Evolutionary conservation across 176 grass and related monocot genomes (phyloP).

Genomic region (Urochloa ruziziensis): DNA sequence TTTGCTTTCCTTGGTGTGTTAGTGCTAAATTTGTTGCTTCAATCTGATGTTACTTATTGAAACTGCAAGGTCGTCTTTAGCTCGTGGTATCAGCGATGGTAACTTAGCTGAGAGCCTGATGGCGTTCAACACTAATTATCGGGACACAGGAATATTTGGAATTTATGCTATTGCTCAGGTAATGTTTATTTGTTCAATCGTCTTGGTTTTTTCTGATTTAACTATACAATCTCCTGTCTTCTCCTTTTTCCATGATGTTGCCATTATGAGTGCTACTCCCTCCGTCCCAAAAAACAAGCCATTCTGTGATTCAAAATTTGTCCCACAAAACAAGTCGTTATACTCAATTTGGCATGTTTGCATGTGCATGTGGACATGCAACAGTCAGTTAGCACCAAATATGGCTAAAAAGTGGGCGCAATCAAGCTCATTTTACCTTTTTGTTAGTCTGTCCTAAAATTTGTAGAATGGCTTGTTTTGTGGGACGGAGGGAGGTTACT

Average conservation of each 20-base stretch:
- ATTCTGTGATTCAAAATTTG: too few relatives aligned
- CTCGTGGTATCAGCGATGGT: conserved; percentile 72
- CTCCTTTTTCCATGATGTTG: neutral
- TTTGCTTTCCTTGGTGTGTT: neutral
- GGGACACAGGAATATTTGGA: conserved; percentile 91
- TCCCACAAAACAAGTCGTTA: too few relatives aligned
- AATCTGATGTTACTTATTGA: conserved; percentile 22
- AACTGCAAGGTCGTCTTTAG: conserved; percentile 80
- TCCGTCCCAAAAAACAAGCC: too few relatives aligned
- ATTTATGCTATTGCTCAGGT: conserved; percentile 68
- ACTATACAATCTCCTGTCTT: conserved; percentile 1
- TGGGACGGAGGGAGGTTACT: too few relatives aligned
- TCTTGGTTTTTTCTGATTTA: conserved; percentile 20
- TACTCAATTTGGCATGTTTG: too few relatives aligned
- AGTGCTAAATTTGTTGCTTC: conserved; percentile 12
- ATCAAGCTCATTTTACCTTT: too few relatives aligned
- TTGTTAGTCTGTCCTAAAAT: too few relatives aligned
- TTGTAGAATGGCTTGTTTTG: too few relatives aligned
- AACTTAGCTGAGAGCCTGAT: conserved; percentile 83
- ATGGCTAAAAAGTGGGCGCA: too few relatives aligned
- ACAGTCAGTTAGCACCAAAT: too few relatives aligned
- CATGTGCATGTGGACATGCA: too few relatives aligned
- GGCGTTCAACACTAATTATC: conserved; percentile 95
- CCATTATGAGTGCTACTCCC: neutral
- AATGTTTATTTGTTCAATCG: conserved; percentile 40